A percentile compares a stretch with the other conserved stretches of the same genome.
Conservation (phyloP, 2,329 filamentous ascomycete species). For the Phaeosphaeria sp. region DNA sequence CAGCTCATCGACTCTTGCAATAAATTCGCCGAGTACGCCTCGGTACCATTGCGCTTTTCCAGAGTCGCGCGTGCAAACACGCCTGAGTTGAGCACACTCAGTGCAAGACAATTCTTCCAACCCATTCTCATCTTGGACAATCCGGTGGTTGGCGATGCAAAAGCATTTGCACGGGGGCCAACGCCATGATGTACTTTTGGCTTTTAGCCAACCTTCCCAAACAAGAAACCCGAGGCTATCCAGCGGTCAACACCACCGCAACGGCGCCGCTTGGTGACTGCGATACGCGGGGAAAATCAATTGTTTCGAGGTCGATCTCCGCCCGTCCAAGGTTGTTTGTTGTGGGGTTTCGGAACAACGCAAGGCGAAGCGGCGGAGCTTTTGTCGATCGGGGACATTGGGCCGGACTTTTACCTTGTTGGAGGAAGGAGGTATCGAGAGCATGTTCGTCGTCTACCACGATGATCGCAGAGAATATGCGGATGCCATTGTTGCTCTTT, state of each 20-base stretch:
- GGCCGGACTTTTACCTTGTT: constrained; percentile 10
- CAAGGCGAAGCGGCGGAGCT: constrained; percentile 15
- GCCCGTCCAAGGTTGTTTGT: constrained; percentile 9
- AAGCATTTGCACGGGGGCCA: neutral
- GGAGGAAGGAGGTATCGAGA: constrained; percentile 1
- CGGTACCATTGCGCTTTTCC: constrained; percentile 23
- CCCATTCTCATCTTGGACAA: neutral
- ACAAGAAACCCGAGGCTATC: constrained; percentile 1
- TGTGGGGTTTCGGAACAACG: constrained; percentile 24
- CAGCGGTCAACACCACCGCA: constrained; percentile 1
- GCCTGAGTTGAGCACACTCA: constrained; percentile 13
- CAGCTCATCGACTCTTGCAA: constrained; percentile 60
- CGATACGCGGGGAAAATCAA: constrained; percentile 8
- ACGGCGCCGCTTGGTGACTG: constrained; percentile 4
- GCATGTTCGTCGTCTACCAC: neutral
- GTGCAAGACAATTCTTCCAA: constrained; percentile 14
- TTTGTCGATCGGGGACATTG: constrained; percentile 14
- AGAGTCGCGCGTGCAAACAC: constrained; percentile 11
- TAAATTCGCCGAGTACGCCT: constrained; percentile 19
- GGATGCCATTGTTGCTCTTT: neutral
- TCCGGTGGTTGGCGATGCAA: neutral
- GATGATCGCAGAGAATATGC: neutral
- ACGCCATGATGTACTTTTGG: constrained; percentile 6
- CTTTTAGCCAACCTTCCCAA: neutral
- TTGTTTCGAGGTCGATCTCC: constrained; percentile 14